Evolutionary conservation across 768 basidiomycete genomes (phyloP).

Genomic region (Xerocomus potaroensis): DNA sequence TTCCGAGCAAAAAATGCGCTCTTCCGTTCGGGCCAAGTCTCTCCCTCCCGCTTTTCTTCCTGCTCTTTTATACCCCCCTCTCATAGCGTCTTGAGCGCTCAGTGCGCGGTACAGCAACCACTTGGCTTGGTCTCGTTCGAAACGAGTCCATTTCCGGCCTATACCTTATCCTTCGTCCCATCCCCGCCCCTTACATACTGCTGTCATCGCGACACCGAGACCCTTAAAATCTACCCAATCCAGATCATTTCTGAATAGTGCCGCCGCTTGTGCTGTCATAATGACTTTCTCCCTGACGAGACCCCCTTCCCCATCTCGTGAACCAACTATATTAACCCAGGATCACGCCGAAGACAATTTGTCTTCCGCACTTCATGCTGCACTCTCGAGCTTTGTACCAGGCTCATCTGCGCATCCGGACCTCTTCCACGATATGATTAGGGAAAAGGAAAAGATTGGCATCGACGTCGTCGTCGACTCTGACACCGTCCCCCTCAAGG

Average conservation of each 20-base stretch:
- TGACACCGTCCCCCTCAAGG: constrained; percentile 67
- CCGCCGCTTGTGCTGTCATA: constrained; percentile 10
- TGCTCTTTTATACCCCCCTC: neutral
- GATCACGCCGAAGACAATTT: constrained; percentile 32
- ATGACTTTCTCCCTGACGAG: constrained; percentile 36
- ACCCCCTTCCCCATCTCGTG: constrained; percentile 30
- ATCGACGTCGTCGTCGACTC: constrained; percentile 77
- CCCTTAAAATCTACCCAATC: neutral
- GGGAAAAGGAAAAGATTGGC: constrained; percentile 45
- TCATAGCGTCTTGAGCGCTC: neutral
- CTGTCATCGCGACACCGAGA: constrained; percentile 1
- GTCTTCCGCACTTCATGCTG: constrained; percentile 37
- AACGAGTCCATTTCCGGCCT: constrained; percentile 3
- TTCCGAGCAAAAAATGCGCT: constrained; percentile 12
- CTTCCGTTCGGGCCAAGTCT: neutral
- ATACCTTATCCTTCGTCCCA: neutral
- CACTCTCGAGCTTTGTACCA: constrained; percentile 29
- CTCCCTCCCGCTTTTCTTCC: neutral
- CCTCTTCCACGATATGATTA: constrained; percentile 37
- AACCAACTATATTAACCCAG: constrained; percentile 20
- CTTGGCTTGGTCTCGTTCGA: constrained; percentile 2
- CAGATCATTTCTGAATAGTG: constrained; percentile 8
- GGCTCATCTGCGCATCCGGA: constrained; percentile 19
- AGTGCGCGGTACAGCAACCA: neutral
- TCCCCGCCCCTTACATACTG: constrained; percentile 1